Conservation (phyloP, 2,329 filamentous ascomycete genomes). For the Aspergillus sp. region DNA sequence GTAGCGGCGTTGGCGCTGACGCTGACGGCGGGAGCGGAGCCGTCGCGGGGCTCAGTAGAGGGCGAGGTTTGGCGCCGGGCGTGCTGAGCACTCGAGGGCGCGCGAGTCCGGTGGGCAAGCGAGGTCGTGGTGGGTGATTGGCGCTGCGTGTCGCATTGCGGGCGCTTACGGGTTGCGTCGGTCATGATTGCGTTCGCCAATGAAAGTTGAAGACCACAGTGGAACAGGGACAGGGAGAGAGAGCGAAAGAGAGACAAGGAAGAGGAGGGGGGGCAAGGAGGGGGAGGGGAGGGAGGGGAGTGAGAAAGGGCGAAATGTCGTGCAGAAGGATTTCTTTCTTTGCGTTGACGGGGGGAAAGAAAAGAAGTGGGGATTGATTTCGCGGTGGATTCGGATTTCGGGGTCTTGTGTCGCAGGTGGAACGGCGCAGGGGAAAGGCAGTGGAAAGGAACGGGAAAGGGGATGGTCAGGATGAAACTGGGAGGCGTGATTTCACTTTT, state of each 20-base stretch:
- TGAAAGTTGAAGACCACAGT: not conserved
- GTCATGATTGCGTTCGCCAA: slow-evolving; percentile 17
- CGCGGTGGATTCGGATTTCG: too few relatives aligned
- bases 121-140: slow-evolving; percentile 4
- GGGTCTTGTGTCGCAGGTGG: too few relatives aligned
- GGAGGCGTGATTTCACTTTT: too few relatives aligned
- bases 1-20: slow-evolving; percentile 1
- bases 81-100: not conserved
- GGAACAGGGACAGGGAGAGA: too few relatives aligned
- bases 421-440: too few relatives aligned
- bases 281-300: not conserved
- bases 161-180: slow-evolving; percentile 16
- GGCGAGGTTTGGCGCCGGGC: not conserved
- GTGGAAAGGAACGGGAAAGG: too few relatives aligned
- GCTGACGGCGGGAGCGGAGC: not conserved
- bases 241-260: not conserved
- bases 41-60: not conserved
- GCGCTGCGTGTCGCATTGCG: slow-evolving; percentile 8
- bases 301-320: not conserved
- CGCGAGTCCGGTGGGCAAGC: slow-evolving; percentile 7
- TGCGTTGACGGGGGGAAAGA: too few relatives aligned
- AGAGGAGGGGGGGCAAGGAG: too few relatives aligned
- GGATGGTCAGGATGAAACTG: too few relatives aligned
- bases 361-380: too few relatives aligned
- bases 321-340: not conserved